Evolutionary conservation across 2,329 filamentous ascomycete species (phyloP), one percentile per base, ranked within the genome.

Genomic region (Curvularia verruculosa): DNA sequence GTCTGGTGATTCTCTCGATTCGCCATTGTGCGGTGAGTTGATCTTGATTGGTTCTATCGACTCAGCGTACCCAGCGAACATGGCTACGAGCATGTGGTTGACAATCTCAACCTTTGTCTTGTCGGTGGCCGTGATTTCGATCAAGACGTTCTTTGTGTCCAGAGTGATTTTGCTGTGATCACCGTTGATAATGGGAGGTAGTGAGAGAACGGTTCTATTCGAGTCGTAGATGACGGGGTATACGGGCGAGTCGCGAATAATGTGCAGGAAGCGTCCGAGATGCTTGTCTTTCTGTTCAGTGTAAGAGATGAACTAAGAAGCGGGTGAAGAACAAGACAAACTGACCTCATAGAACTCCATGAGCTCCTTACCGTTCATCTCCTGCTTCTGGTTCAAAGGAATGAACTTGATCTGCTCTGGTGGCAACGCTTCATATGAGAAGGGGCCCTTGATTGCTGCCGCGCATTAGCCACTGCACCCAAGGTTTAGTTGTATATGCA

Each of bases 151-250:
- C 73, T 85, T 94, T 56, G 93, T 98, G 75, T 96, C 81, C 43
- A 96, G 81, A 7, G 88, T 92, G 75, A 99, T 99, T 80, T 99
- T 99, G 71, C 93, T 97, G 80, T 95, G 93, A 72, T 99, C 87
- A 70, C 93, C 87, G 81, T 99, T 99, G 83, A 99, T 99, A 70
- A 99, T 98, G 18, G 95, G 95, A 1, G 95, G 95, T 70, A 99
- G 84, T 7, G 94, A 98, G 80, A 95, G 94, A 34, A 99, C 92
- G 43, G 86, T 87, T 41, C 87, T 85, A 74, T 96, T 90, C 50
- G 91, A 86, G 76, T 99, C 95, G 77, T 92, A 94, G 73, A 99
- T 96, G 72, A 96, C 92, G 21, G 95, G 95, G 77, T 99, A 99
- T 41, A 96, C 89, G 5, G 93, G 91, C 47, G 91, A 91, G 78